Percentiles rank a stretch among this genome's conserved stretches.
These are phyloP conservation scores for Ocimum tenuiflorum DNA, from an alignment of 257 asterid species.

Conservation along the genomic window DNA sequence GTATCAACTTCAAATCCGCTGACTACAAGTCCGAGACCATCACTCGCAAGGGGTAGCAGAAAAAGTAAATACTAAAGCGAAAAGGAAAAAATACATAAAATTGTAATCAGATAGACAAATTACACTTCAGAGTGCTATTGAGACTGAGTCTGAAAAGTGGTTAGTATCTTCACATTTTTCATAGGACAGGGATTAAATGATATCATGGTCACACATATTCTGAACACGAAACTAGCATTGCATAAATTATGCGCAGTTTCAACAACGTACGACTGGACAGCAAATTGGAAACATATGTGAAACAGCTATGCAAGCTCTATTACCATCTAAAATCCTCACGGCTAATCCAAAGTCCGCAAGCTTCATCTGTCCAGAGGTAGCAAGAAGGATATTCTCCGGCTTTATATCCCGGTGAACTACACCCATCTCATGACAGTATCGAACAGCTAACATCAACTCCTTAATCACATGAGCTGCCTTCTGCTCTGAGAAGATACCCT, in stretches of 20 bases:
- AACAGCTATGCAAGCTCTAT: constrained; percentile 12
- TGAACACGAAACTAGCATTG: background rate
- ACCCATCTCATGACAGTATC: constrained; percentile 93
- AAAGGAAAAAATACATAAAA: background rate
- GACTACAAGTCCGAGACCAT: no score
- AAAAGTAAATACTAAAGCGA: no score
- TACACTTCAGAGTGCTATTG: background rate
- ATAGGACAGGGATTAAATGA: background rate
- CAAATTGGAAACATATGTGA: no score
- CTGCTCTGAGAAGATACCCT: constrained; percentile 56
- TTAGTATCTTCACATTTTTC: background rate
- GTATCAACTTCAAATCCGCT: background rate
- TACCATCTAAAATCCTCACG: constrained; percentile 72
- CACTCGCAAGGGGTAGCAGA: no score
- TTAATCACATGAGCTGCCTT: constrained; percentile 65
- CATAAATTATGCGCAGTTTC: background rate
- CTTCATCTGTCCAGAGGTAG: constrained; percentile 65
- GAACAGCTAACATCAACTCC: constrained; percentile 67
- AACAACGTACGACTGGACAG: constrained; percentile 1
- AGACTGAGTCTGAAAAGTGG: background rate
- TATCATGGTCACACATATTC: background rate
- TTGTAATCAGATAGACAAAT: no score
- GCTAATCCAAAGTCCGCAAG: constrained; percentile 91
- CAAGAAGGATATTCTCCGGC: constrained; percentile 81
- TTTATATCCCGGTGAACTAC: constrained; percentile 86